phyloP scores from a whole-genome alignment of 1,284 basidiomycete species.

The Entoloma clypeatum region DNA sequence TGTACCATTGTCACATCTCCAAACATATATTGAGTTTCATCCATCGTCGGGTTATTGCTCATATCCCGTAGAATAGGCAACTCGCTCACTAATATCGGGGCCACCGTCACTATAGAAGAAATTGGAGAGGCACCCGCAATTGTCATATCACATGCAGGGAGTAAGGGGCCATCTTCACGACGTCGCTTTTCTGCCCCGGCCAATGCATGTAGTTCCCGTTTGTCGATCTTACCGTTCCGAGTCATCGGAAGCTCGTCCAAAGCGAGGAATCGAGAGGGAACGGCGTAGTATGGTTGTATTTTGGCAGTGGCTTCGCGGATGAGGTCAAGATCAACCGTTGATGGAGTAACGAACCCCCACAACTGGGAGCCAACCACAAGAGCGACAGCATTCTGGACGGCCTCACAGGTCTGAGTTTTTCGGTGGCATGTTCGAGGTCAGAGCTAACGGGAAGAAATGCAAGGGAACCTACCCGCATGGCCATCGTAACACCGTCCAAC shows the following conservation, averaged over 20 bases:
- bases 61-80: no score
- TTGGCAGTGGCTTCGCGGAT: constrained; percentile 27
- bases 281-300: constrained; percentile 34
- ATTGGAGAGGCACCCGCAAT: no score
- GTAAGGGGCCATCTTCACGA: no score
- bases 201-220: constrained; percentile 27
- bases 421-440: neutral
- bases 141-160: no score
- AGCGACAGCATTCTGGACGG: constrained; percentile 27
- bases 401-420: constrained; percentile 20
- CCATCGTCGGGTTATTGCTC: no score
- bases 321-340: constrained; percentile 21
- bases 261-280: constrained; percentile 29
- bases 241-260: constrained; percentile 32
- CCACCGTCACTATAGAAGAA: no score
- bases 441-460: neutral
- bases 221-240: constrained; percentile 33
- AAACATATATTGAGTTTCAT: no score
- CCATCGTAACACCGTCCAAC: constrained; percentile 32
- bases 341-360: constrained; percentile 34
- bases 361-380: constrained; percentile 30
- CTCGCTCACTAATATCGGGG: no score
- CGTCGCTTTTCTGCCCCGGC: constrained; percentile 18
- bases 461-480: constrained; percentile 28
- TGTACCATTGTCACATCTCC: no score